Evolutionary conservation across 768 basidiomycete genomes (phyloP), one percentile per base, ranked within the genome.

Genomic region (Mycena indigotica): DNA sequence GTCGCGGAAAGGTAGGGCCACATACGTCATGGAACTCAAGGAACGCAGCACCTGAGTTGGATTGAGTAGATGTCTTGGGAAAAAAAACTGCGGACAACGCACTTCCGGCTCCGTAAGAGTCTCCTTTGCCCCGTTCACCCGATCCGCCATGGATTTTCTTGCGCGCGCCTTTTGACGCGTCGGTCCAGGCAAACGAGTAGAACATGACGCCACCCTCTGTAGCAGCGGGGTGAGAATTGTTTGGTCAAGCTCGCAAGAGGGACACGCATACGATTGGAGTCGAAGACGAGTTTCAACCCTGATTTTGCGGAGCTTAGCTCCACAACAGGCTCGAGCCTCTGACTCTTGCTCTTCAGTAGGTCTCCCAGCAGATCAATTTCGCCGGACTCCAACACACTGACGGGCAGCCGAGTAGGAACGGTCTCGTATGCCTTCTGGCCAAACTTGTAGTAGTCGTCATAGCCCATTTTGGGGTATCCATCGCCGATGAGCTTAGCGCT

Each of bases 131-230:
- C 48, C 67, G 71, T 19, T 73, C 70, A 23, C 88, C 88, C n/a
- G 82, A 83, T 2, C 89, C 88, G 17, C 89, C 88, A 64, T 92
- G 89, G 30, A 89, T 86, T 69, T 80, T 83, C 77, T 91, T 90
- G 44, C 86, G 78, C 28, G 84, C 81, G 16, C 81, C 84, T 16
- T 75, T 78, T 17, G 72, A 67, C 17, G 75, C 69, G 48, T 78
- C 71, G 15, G 84, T 73, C 53, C 81, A 72, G 49, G 80, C 83
- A 66, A 86, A 84, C 2, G 87, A 80, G 67, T 91, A 91, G 64
- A 89, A 85, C 81, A 90, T 89, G 32, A 88, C 79, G 13, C 89
- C 89, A 8, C 79, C 81, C 70, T 92, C 89, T 91, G 5, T 3
- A 35, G 17, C 23, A 44, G n/a, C n/a, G n/a, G n/a, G n/a, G n/a